phyloP scores from a whole-genome alignment of 345 rosid genomes.

The Eucalyptus pauciflora region DNA sequence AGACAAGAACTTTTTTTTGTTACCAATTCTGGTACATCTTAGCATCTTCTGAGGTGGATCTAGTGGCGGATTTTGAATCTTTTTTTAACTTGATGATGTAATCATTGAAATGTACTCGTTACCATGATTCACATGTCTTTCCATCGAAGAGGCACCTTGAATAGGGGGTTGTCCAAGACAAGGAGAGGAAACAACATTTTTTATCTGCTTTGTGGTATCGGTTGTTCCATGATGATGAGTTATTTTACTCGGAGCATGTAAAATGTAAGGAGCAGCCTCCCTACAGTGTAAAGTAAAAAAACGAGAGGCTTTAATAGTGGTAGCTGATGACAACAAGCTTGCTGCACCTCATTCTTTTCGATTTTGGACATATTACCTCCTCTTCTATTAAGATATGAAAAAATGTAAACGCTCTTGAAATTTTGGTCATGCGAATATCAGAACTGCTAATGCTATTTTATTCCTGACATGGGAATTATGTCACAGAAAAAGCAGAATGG shows the following conservation, averaged over 20 bases:
- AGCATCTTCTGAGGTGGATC: not conserved
- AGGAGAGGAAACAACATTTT: not conserved
- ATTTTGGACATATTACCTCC: not conserved
- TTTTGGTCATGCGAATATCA: not conserved
- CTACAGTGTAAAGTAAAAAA: not conserved
- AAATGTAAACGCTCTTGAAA: not conserved
- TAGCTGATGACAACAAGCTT: not conserved
- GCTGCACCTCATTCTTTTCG: not conserved
- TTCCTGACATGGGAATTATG: not conserved
- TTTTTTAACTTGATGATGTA: not conserved
- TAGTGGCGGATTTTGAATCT: not conserved
- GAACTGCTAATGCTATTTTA: not conserved
- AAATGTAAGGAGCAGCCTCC: not conserved
- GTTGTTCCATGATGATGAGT: not conserved
- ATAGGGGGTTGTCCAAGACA: not conserved
- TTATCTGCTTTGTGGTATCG: not conserved
- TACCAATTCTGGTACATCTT: not conserved
- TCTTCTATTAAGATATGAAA: not conserved
- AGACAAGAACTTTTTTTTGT: not conserved
- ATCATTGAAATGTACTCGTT: not conserved
- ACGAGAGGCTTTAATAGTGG: not conserved
- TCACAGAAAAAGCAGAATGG: constrained; percentile 21
- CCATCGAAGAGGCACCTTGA: not conserved
- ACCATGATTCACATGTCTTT: not conserved
- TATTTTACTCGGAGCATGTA: not conserved